A percentile compares a stretch with the other conserved stretches of the same genome.
phyloP scores from a whole-genome alignment of 768 basidiomycete species.

The Suillus americanus region DNA sequence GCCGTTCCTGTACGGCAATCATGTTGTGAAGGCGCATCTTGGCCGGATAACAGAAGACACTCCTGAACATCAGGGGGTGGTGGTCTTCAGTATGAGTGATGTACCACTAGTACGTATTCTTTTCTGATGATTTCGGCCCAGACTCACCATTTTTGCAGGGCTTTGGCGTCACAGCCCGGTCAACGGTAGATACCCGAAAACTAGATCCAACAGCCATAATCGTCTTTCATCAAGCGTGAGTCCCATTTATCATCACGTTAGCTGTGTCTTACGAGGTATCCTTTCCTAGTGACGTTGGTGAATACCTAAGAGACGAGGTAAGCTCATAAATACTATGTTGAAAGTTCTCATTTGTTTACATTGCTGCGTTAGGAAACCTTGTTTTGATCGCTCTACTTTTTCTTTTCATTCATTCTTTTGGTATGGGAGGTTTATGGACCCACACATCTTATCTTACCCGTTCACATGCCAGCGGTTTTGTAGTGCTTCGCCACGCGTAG shows the following conservation, averaged over 20 bases:
- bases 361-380: conserved; percentile 62
- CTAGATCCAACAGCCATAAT: conserved; percentile 96
- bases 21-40: conserved; percentile 97
- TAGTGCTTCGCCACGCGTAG: conserved; percentile 42
- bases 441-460: conserved; percentile 7
- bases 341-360: conserved; percentile 16
- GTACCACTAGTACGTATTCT: conserved; percentile 71
- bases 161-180: conserved; percentile 95
- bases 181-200: conserved; percentile 95
- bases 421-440: conserved; percentile 19
- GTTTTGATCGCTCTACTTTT: conserved; percentile 44
- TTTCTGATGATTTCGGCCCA: not conserved
- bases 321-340: conserved; percentile 15
- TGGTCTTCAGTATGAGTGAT: conserved; percentile 95
- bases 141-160: conserved; percentile 53
- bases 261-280: conserved; percentile 4
- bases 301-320: conserved; percentile 97
- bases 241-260: not conserved
- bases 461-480: conserved; percentile 32
- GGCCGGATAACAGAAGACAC: conserved; percentile 98
- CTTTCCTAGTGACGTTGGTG: conserved; percentile 83
- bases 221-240: conserved; percentile 95
- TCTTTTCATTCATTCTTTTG: conserved; percentile 17
- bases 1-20: conserved; percentile 98
- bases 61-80: conserved; percentile 97